These are phyloP conservation scores for Rhododendron molle DNA, from an alignment of 148 eudicot genomes.

Conservation along the genomic window DNA sequence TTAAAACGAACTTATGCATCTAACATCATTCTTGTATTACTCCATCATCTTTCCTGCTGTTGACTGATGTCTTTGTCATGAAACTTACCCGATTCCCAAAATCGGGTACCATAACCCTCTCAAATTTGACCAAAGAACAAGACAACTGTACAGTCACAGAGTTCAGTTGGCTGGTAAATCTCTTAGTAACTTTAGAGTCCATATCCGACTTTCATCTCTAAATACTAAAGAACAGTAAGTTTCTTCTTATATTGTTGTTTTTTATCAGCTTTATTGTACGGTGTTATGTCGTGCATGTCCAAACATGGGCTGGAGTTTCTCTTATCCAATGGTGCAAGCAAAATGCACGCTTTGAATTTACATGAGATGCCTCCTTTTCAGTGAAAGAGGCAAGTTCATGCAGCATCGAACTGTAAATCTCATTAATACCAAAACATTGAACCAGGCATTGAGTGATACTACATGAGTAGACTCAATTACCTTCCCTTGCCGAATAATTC, in stretches of 20 bases:
- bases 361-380: background rate
- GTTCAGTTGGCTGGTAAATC: background rate
- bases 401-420: background rate
- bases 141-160: background rate
- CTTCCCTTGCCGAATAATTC: conserved; percentile 69
- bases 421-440: background rate
- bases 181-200: background rate
- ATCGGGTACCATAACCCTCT: no score
- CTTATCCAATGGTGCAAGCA: background rate
- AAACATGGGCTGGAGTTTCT: background rate
- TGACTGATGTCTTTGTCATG: background rate
- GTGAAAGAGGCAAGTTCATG: background rate
- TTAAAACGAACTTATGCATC: background rate
- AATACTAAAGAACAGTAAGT: background rate
- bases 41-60: background rate
- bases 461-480: conserved; percentile 27
- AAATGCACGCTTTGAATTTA: background rate
- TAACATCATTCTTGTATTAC: background rate
- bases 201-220: background rate
- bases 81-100: background rate
- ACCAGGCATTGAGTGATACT: background rate
- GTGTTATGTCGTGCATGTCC: background rate
- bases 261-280: background rate
- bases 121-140: background rate
- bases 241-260: background rate